Conservation (phyloP, 306 rosid species). For the Leucaena leucocephala region DNA sequence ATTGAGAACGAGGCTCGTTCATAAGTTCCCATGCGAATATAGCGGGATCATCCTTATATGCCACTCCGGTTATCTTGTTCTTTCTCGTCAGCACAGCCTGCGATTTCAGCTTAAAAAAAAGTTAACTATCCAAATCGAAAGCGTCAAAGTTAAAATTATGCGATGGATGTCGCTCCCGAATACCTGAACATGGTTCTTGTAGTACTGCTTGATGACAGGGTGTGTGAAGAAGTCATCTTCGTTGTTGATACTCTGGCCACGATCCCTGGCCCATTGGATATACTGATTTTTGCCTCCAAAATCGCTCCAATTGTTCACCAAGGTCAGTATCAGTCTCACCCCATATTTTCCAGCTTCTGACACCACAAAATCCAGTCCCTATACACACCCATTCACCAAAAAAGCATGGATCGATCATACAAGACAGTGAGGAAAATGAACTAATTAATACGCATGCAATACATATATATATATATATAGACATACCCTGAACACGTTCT, state of each 20-base stretch:
- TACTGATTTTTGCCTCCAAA: conserved; percentile 48
- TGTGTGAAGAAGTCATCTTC: conserved; percentile 49
- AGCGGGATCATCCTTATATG: conserved; percentile 2
- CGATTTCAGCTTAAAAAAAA: neutral
- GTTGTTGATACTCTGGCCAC: conserved; percentile 25
- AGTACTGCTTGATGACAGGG: conserved; percentile 37
- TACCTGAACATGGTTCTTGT: conserved; percentile 50
- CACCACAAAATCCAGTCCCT: conserved; percentile 47
- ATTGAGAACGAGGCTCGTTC: neutral
- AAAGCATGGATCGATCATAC: too few species aligned
- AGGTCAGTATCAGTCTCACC: conserved; percentile 39
- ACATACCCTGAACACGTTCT: conserved; percentile 37
- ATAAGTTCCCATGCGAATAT: conserved; percentile 11
- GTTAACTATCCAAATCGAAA: neutral
- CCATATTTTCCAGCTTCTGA: conserved; percentile 48
- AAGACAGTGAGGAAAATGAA: neutral
- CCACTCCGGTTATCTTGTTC: neutral
- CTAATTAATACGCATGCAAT: neutral
- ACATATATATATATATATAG: too few species aligned
- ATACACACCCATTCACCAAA: neutral
- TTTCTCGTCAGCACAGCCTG: neutral
- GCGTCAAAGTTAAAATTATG: neutral
- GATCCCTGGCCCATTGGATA: conserved; percentile 42
- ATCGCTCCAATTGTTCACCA: conserved; percentile 47
- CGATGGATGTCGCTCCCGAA: neutral